phyloP scores from a whole-genome alignment of 768 basidiomycete species.

The Cystoderma amianthinum region DNA sequence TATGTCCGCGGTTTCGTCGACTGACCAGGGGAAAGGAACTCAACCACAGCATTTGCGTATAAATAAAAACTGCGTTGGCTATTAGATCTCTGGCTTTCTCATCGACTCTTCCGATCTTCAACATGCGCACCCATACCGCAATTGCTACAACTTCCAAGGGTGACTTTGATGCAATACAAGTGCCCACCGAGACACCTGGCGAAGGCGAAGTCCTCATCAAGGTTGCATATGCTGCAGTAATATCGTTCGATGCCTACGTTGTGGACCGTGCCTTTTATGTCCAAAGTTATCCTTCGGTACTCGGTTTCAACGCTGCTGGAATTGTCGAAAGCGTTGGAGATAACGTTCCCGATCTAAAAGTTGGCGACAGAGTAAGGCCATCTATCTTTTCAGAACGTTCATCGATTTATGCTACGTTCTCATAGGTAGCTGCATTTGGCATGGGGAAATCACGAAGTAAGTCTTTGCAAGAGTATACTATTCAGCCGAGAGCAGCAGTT shows the following conservation, averaged over 20 bases:
- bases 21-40: too few species aligned
- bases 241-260: constrained; percentile 32
- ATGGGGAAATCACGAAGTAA: constrained; percentile 17
- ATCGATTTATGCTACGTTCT: not conserved
- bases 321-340: constrained; percentile 27
- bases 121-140: constrained; percentile 32
- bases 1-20: too few species aligned
- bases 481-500: constrained; percentile 18
- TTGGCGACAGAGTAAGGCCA: constrained; percentile 30
- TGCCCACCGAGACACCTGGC: constrained; percentile 24
- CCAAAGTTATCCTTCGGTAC: constrained; percentile 22
- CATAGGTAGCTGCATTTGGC: constrained; percentile 20
- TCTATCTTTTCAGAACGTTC: too few species aligned
- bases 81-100: too few species aligned
- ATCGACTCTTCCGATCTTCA: too few species aligned
- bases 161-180: constrained; percentile 25
- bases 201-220: constrained; percentile 31
- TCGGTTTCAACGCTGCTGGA: constrained; percentile 33
- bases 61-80: too few species aligned
- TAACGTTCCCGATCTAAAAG: constrained; percentile 22
- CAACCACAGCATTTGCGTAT: too few species aligned
- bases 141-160: constrained; percentile 29
- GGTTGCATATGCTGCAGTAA: constrained; percentile 31
- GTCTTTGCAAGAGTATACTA: constrained; percentile 28
- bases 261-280: constrained; percentile 24